phyloP scores from a whole-genome alignment of 164 flowering plant genomes.

The Chimonanthus salicifolius region DNA sequence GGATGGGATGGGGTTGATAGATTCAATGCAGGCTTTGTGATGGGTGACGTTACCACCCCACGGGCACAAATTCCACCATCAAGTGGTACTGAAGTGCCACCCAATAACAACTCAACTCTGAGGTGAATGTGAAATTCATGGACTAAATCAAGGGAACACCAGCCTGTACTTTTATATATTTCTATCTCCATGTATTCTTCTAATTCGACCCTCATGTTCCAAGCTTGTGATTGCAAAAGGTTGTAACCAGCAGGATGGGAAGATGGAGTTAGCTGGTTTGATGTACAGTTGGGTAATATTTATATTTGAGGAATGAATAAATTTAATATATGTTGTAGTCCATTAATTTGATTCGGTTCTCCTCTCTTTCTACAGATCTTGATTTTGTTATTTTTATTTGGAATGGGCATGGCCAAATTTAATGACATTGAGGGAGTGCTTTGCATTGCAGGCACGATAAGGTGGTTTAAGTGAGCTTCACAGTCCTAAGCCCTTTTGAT shows the following conservation, averaged over 20 bases:
- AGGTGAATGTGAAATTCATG: conserved; percentile 1
- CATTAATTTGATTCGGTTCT: not conserved
- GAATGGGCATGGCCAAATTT: not conserved
- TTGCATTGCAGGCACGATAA: too few relatives aligned
- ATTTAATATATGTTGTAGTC: not conserved
- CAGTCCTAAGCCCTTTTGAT: too few relatives aligned
- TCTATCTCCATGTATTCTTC: not conserved
- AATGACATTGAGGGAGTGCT: too few relatives aligned
- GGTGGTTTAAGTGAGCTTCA: too few relatives aligned
- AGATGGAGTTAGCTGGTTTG: not conserved
- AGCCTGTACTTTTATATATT: not conserved
- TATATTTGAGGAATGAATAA: not conserved
- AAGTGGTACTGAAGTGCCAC: conserved; percentile 3
- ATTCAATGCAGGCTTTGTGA: not conserved
- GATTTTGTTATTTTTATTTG: not conserved
- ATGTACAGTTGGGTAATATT: not conserved
- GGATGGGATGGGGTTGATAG: conserved; percentile 9
- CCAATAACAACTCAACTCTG: not conserved
- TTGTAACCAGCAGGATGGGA: not conserved
- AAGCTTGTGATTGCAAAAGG: not conserved
- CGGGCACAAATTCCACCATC: conserved; percentile 12
- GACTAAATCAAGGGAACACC: not conserved
- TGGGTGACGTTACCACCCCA: conserved; percentile 7
- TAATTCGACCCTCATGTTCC: not conserved
- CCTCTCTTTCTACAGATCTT: not conserved